Conservation (phyloP, 2,329 filamentous ascomycete species). For the Teratosphaeria destructans region DNA sequence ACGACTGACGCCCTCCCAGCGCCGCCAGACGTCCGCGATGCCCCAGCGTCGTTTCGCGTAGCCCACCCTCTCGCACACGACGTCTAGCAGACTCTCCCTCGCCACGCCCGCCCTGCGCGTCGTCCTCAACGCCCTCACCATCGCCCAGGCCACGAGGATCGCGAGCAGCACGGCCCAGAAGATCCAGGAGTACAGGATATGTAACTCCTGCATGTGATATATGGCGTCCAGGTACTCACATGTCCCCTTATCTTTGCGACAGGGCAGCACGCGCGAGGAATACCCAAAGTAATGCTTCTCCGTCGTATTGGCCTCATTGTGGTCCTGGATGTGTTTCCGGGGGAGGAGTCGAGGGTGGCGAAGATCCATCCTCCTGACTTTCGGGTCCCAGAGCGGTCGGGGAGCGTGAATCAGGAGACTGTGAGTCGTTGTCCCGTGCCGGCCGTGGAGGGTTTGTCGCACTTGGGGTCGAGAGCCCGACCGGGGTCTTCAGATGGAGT, state of each 20-base stretch:
- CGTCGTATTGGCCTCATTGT: conserved; percentile 18
- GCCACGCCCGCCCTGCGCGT: conserved; percentile 7
- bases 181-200: conserved; percentile 47
- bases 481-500: too few relatives aligned
- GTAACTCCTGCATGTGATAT: conserved; percentile 44
- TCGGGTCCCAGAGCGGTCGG: neutral
- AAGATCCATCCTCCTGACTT: neutral
- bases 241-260: conserved; percentile 46
- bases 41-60: conserved; percentile 39
- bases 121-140: conserved; percentile 22
- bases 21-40: conserved; percentile 49
- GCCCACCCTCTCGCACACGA: conserved; percentile 6
- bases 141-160: conserved; percentile 36
- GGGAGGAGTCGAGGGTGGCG: neutral
- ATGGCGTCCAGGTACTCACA: conserved; percentile 49
- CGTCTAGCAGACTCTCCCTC: conserved; percentile 10
- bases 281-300: conserved; percentile 45
- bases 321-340: conserved; percentile 21
- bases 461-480: too few relatives aligned
- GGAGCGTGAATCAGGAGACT: too few relatives aligned
- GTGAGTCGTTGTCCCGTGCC: too few relatives aligned
- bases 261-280: conserved; percentile 43
- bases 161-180: conserved; percentile 45
- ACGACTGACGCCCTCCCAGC: conserved; percentile 57
- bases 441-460: too few relatives aligned